Percentiles rank a stretch among this genome's conserved stretches.
Evolutionary conservation across 495 filamentous ascomycete genomes (phyloP).

Genomic region (Aspergillus asperescens): DNA sequence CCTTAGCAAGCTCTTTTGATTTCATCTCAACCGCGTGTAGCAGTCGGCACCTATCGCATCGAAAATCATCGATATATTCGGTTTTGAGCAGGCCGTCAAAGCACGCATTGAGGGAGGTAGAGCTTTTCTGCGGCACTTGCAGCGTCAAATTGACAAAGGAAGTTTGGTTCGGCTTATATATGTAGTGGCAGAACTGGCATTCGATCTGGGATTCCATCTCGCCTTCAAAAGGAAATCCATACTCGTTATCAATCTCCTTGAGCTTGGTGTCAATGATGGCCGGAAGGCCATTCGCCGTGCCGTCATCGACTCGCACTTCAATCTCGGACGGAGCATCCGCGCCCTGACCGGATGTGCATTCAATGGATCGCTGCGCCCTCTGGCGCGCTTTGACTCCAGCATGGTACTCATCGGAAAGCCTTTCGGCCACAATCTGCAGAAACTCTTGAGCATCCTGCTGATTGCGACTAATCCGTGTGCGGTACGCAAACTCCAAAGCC

Average conservation of each 20-base stretch:
- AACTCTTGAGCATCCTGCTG: slow-evolving; percentile 99
- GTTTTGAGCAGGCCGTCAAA: slow-evolving; percentile 93
- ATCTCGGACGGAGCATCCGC: slow-evolving; percentile 26
- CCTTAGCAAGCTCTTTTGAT: slow-evolving; percentile 44
- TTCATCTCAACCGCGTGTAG: slow-evolving; percentile 61
- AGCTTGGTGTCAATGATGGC: slow-evolving; percentile 43
- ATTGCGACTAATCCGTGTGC: slow-evolving; percentile 80
- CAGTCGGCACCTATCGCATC: slow-evolving; percentile 88
- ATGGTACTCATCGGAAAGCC: slow-evolving; percentile 89
- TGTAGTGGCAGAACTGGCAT: slow-evolving; percentile 82
- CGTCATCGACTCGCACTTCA: slow-evolving; percentile 42
- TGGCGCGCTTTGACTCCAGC: slow-evolving; percentile 67
- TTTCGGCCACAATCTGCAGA: slow-evolving; percentile 85
- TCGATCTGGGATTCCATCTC: slow-evolving; percentile 87
- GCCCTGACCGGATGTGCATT: slow-evolving; percentile 16
- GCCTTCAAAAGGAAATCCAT: slow-evolving; percentile 83
- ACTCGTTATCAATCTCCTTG: slow-evolving; percentile 49
- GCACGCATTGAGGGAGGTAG: slow-evolving; percentile 64
- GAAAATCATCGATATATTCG: slow-evolving; percentile 94
- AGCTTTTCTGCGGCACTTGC: slow-evolving; percentile 75
- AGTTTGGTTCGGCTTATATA: slow-evolving; percentile 73
- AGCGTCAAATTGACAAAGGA: slow-evolving; percentile 90
- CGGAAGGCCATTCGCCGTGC: slow-evolving; percentile 34
- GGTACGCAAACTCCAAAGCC: slow-evolving; percentile 78
- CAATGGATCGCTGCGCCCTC: slow-evolving; percentile 25